Evolutionary conservation across 371 early-diverging fungal genomes (phyloP), one percentile per base, ranked within the genome.

Genomic region (Batrachochytrium dendrobatidis): DNA sequence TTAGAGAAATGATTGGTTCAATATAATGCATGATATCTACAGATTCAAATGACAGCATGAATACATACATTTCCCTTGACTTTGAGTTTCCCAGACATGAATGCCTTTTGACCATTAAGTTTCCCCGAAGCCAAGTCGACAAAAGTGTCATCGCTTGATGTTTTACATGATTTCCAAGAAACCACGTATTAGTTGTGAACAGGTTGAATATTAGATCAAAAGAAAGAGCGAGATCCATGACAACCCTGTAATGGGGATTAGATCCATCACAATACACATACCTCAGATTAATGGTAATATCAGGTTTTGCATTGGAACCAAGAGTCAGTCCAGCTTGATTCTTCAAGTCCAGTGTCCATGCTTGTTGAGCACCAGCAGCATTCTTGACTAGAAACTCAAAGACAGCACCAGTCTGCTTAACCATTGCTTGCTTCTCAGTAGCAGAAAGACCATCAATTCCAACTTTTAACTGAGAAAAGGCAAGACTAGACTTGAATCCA

Each of bases 41-140:
- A n/a, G n/a, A n/a, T n/a, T n/a, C n/a, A n/a, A n/a, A n/a, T n/a
- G n/a, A n/a, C n/a, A n/a, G n/a, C n/a, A n/a, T n/a, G n/a, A n/a
- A n/a, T 50, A 48, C 58, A 65, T 66, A 78, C 68, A 49, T 76
- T 74, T 43, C 75, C 79, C 62, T 74, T 74, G 49, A 77, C 52
- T 56, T 73, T 69, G 45, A 71, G 58, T 66, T 76, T 76, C 22
- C 79, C 77, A 30, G 54, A 34, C 75, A 73, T 79, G 56, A 79
- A 79, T 30, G 65, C 54, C 61, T 74, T 76, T 63, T 79, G 76
- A 5, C 69, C 60, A 48, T 76, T 66, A 15, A 62, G 46, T 59
- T 68, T 70, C 26, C 75, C 77, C 15, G 58, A 30, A 4, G 75
- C 70, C 12, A 74, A 55, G 2, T 62, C 66, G 28, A 74, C 61